Percentiles rank a stretch among this genome's conserved stretches.
Conservation (phyloP, 805 yeast species). For the Ogataea trehalophila region DNA sequence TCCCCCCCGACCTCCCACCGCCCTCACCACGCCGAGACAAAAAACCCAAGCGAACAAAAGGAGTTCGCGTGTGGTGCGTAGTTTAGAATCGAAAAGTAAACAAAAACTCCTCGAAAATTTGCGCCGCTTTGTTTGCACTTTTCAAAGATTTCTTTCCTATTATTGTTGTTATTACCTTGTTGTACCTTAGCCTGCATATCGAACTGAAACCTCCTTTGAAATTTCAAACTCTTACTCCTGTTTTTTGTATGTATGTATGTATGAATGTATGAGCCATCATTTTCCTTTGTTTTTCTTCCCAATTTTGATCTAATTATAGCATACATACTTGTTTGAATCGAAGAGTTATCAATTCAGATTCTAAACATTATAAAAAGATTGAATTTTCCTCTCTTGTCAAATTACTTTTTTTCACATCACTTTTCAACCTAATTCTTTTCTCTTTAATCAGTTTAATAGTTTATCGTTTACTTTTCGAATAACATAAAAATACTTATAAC, state of each 20-base stretch:
- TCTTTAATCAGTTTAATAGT: not conserved
- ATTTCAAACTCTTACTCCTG: not conserved
- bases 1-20: no score
- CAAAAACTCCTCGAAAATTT: no score
- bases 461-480: not conserved
- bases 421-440: not conserved
- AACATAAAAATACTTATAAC: no score
- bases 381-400: not conserved
- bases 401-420: not conserved
- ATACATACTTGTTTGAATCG: not conserved
- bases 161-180: not conserved
- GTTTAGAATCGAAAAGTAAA: not conserved
- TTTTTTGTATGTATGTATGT: no score
- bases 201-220: slow-evolving; percentile 2
- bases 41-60: not conserved
- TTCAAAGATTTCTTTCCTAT: not conserved
- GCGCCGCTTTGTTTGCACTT: not conserved
- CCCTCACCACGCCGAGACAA: no score
- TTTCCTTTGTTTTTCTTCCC: not conserved
- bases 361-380: not conserved
- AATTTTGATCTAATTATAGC: not conserved
- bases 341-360: not conserved
- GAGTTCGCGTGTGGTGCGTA: not conserved
- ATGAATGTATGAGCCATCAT: not conserved
- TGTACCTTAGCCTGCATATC: not conserved